phyloP scores from a whole-genome alignment of 1,284 basidiomycete genomes.

The Pseudozyma pruni region DNA sequence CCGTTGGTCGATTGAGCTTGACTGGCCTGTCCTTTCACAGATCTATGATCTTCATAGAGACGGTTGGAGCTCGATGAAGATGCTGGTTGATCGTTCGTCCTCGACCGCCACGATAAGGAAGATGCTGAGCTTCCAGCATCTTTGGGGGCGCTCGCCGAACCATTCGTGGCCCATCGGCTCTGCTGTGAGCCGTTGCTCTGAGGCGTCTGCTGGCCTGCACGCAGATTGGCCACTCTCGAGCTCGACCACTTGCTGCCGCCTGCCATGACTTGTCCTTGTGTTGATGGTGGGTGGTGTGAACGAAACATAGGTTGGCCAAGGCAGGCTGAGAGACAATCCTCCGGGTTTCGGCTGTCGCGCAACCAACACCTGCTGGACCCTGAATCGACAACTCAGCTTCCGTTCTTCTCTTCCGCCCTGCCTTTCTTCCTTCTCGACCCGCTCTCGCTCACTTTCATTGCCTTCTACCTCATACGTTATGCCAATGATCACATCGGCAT shows the following conservation, averaged over 20 bases:
- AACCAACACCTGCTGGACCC: constrained; percentile 7
- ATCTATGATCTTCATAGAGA: no score
- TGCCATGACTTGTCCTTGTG: background rate
- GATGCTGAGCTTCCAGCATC: background rate
- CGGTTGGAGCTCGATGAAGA: background rate
- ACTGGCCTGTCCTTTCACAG: no score
- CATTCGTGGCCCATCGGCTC: constrained; percentile 29
- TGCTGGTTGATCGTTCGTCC: background rate
- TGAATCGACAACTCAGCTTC: background rate
- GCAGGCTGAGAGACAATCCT: constrained; percentile 2
- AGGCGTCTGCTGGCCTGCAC: constrained; percentile 7
- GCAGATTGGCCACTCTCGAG: constrained; percentile 7
- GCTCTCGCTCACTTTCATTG: background rate
- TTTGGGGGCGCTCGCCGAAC: no score
- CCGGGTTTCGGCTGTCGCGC: background rate
- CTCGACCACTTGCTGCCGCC: constrained; percentile 27
- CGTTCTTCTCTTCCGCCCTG: no score
- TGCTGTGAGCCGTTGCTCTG: constrained; percentile 16
- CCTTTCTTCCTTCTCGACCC: background rate
- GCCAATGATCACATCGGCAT: constrained; percentile 35
- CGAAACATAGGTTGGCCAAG: constrained; percentile 1
- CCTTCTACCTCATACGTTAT: constrained; percentile 6
- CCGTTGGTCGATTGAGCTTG: background rate
- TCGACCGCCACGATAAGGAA: constrained; percentile 18
- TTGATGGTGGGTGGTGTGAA: background rate